Evolutionary conservation across 306 rosid genomes (phyloP).

Genomic region (Cicer yamashitae): DNA sequence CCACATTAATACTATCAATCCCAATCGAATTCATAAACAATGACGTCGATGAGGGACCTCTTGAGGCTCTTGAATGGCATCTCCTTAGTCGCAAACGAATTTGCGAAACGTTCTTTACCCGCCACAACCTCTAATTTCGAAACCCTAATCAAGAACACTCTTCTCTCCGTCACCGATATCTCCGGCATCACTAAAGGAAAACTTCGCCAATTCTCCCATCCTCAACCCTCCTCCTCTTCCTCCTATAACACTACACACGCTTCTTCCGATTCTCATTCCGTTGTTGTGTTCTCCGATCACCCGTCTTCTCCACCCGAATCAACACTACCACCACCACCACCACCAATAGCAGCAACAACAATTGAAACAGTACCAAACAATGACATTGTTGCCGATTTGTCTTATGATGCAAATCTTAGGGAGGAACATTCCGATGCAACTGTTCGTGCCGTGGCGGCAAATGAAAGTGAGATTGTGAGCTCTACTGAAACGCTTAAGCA

Average conservation of each 20-base stretch:
- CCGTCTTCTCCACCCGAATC: slow-evolving; percentile 39
- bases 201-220: slow-evolving; percentile 50
- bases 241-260: not conserved
- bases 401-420: slow-evolving; percentile 28
- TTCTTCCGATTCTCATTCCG: slow-evolving; percentile 47
- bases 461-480: slow-evolving; percentile 30
- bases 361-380: not conserved
- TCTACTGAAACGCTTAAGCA: slow-evolving; percentile 31
- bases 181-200: slow-evolving; percentile 82
- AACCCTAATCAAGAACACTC: slow-evolving; percentile 59
- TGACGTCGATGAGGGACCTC: slow-evolving; percentile 49
- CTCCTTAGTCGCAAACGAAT: slow-evolving; percentile 73
- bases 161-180: slow-evolving; percentile 75
- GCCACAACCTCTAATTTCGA: slow-evolving; percentile 50
- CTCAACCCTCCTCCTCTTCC: slow-evolving; percentile 31
- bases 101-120: slow-evolving; percentile 56
- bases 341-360: not conserved
- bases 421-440: slow-evolving; percentile 38
- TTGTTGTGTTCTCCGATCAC: slow-evolving; percentile 54
- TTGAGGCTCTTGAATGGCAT: slow-evolving; percentile 67
- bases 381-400: slow-evolving; percentile 27
- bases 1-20: not conserved
- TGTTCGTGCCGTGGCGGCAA: not conserved
- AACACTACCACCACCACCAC: not conserved
- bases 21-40: not conserved